These are phyloP conservation scores for Diaporthe velutina DNA, from an alignment of 2,329 filamentous ascomycete genomes.

Conservation along the genomic window DNA sequence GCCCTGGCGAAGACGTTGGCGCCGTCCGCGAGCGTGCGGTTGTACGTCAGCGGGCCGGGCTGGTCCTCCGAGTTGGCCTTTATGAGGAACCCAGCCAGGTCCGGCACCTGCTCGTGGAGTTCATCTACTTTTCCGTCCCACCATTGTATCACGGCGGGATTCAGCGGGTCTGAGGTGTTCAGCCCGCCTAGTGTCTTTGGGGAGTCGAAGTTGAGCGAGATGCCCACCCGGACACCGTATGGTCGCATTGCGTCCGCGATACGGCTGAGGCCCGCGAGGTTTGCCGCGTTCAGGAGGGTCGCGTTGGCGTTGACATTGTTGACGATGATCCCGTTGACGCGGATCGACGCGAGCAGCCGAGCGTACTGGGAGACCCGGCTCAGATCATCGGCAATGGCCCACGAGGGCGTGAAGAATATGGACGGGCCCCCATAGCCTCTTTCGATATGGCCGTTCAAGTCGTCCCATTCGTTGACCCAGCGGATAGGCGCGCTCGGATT, in stretches of 20 bases:
- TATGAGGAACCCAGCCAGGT: slow-evolving; percentile 77
- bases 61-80: slow-evolving; percentile 82
- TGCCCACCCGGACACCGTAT: slow-evolving; percentile 74
- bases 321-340: slow-evolving; percentile 75
- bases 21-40: slow-evolving; percentile 76
- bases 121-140: slow-evolving; percentile 72
- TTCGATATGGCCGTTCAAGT: slow-evolving; percentile 76
- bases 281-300: slow-evolving; percentile 65
- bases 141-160: slow-evolving; percentile 70
- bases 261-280: slow-evolving; percentile 71
- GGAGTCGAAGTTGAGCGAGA: slow-evolving; percentile 78
- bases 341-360: slow-evolving; percentile 74
- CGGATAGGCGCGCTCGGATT: slow-evolving; percentile 73
- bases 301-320: slow-evolving; percentile 82
- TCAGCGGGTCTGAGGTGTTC: slow-evolving; percentile 74
- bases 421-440: slow-evolving; percentile 76
- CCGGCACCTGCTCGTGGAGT: slow-evolving; percentile 72
- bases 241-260: slow-evolving; percentile 76
- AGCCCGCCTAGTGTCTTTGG: slow-evolving; percentile 64
- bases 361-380: slow-evolving; percentile 73
- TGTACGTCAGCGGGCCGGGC: slow-evolving; percentile 77
- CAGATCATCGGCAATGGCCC: slow-evolving; percentile 61
- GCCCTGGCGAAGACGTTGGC: slow-evolving; percentile 77
- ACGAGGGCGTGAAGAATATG: slow-evolving; percentile 75
- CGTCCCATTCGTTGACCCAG: slow-evolving; percentile 83